These are phyloP conservation scores for Fagus crenata DNA, from an alignment of 306 rosid species.

Conservation along the genomic window DNA sequence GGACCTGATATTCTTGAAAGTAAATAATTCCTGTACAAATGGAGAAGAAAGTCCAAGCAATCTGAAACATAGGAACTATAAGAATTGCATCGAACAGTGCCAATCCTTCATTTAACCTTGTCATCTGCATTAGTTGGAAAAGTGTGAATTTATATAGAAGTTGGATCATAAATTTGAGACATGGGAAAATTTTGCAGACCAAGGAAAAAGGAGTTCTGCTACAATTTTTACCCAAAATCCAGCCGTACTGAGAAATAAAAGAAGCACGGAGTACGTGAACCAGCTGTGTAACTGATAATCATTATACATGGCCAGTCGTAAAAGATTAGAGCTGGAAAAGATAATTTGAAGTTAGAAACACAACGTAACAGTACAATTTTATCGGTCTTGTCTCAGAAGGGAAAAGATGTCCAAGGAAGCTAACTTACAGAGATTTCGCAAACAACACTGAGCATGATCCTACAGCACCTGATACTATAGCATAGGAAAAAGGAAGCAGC, in stretches of 20 bases:
- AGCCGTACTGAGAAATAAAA: constrained; percentile 92
- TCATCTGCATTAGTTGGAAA: constrained; percentile 71
- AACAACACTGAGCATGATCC: constrained; percentile 98
- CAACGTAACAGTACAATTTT: neutral
- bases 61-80: constrained; percentile 99
- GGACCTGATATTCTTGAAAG: constrained; percentile 95
- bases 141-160: constrained; percentile 10
- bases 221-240: constrained; percentile 89
- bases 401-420: constrained; percentile 28
- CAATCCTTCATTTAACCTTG: constrained; percentile 96
- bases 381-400: constrained; percentile 20
- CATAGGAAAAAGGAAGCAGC: constrained; percentile 92
- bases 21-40: constrained; percentile 92
- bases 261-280: constrained; percentile 94
- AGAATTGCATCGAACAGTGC: constrained; percentile 94
- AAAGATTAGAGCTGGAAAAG: constrained; percentile 76
- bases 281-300: constrained; percentile 88
- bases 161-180: constrained; percentile 1
- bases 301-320: constrained; percentile 84
- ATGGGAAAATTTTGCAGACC: constrained; percentile 11
- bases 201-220: constrained; percentile 5
- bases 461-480: constrained; percentile 95
- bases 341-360: constrained; percentile 27
- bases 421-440: constrained; percentile 95
- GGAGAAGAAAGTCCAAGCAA: constrained; percentile 97